phyloP scores from a whole-genome alignment of 163 green algal genomes.

The Prototheca cutis region DNA sequence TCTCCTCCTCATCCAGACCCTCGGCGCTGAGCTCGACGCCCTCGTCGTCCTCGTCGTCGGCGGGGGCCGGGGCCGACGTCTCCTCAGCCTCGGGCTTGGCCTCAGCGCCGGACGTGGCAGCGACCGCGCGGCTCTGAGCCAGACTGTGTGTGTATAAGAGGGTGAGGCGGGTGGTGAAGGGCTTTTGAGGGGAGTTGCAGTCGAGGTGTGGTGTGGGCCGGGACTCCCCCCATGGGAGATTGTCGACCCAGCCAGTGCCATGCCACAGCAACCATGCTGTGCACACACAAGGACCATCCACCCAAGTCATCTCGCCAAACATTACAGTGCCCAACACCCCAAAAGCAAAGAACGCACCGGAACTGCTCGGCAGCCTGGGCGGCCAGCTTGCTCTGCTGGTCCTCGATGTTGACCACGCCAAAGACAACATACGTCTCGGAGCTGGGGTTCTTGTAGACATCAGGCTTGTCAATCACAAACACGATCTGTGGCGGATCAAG shows the following conservation, averaged over 20 bases:
- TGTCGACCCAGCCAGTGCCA: too few relatives aligned
- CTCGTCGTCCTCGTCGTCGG: conserved; percentile 65
- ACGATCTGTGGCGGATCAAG: conserved; percentile 73
- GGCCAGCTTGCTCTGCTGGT: conserved; percentile 80
- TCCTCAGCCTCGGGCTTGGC: conserved; percentile 42
- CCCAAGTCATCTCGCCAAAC: too few relatives aligned
- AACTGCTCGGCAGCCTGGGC: conserved; percentile 76
- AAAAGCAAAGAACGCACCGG: too few relatives aligned
- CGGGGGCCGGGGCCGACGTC: too few relatives aligned
- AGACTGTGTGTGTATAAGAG: too few relatives aligned
- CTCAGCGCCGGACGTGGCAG: conserved; percentile 4
- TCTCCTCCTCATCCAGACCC: conserved; percentile 98
- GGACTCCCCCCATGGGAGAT: too few relatives aligned
- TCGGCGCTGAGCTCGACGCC: conserved; percentile 87
- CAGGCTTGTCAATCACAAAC: conserved; percentile 94
- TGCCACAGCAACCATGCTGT: too few relatives aligned
- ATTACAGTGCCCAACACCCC: too few relatives aligned
- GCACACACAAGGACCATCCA: too few relatives aligned
- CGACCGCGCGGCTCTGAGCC: background rate
- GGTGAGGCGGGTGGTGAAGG: too few relatives aligned
- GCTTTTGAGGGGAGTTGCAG: too few relatives aligned
- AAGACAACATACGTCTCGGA: conserved; percentile 99
- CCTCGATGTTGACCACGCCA: conserved; percentile 98
- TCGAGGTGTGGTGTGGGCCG: too few relatives aligned
- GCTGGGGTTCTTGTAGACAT: conserved; percentile 94